phyloP scores from a whole-genome alignment of 257 asterid genomes.

The Galeopsis tetrahit region DNA sequence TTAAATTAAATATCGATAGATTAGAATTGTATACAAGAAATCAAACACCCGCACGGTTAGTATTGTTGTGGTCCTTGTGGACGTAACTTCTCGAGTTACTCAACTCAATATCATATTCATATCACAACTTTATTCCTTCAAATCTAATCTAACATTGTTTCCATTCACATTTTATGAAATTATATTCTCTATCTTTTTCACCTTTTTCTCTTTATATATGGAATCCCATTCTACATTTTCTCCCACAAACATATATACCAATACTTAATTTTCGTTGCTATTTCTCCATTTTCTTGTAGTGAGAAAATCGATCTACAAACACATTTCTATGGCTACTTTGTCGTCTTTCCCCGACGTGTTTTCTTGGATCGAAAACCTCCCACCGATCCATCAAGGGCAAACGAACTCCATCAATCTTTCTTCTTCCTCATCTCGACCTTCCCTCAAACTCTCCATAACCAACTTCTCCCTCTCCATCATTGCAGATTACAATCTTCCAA shows the following conservation, averaged over 20 bases:
- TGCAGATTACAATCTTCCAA: constrained; percentile 63
- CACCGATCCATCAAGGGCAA: constrained; percentile 55
- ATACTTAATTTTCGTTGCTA: too few species aligned
- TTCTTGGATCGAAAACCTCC: constrained; percentile 67
- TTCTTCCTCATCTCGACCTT: constrained; percentile 57
- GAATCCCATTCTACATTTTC: neutral
- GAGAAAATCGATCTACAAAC: too few species aligned
- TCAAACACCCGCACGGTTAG: constrained; percentile 44
- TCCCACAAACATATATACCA: neutral
- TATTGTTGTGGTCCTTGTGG: neutral
- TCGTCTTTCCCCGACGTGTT: constrained; percentile 59
- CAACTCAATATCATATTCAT: neutral
- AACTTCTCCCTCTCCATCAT: constrained; percentile 52
- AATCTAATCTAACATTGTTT: neutral
- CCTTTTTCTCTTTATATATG: constrained; percentile 36
- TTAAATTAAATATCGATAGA: too few species aligned
- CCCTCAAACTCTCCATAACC: constrained; percentile 65
- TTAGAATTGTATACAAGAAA: constrained; percentile 20
- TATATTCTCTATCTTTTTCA: neutral
- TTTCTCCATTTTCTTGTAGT: too few species aligned
- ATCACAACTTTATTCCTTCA: constrained; percentile 31
- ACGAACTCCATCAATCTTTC: constrained; percentile 46
- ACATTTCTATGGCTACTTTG: constrained; percentile 41
- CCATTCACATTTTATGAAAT: neutral
- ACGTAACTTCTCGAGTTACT: constrained; percentile 11